These are phyloP conservation scores for Lathyrus sativus DNA, from an alignment of 306 rosid species.

Conservation along the genomic window DNA sequence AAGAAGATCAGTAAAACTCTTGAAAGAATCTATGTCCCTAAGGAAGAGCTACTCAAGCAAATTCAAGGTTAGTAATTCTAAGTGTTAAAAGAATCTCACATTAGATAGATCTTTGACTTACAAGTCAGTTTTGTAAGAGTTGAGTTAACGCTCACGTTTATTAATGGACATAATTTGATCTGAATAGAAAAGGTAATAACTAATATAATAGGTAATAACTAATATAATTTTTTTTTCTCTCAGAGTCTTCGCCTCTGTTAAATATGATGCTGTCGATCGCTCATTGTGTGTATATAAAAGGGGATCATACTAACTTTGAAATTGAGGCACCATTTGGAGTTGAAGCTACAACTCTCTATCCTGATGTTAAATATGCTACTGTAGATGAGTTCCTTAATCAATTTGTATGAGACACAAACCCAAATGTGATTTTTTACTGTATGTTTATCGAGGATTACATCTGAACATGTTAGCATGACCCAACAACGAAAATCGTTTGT, in stretches of 20 bases:
- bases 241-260: conserved; percentile 55
- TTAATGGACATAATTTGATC: not conserved
- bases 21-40: conserved; percentile 46
- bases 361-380: conserved; percentile 67
- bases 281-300: conserved; percentile 59
- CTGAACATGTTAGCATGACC: no score
- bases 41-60: conserved; percentile 44
- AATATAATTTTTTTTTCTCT: not conserved
- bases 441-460: no score
- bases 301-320: conserved; percentile 67
- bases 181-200: conserved; percentile 5
- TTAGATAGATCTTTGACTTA: not conserved
- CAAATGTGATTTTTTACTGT: no score
- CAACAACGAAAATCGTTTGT: not conserved
- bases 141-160: no score
- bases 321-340: conserved; percentile 64
- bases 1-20: conserved; percentile 51
- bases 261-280: conserved; percentile 42
- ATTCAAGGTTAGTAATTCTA: conserved; percentile 41
- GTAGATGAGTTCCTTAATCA: conserved; percentile 68
- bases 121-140: not conserved
- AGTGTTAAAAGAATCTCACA: not conserved
- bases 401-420: conserved; percentile 45
- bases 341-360: conserved; percentile 66
- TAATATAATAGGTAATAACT: not conserved